Evolutionary conservation across 805 yeast species (phyloP), one percentile per base, ranked within the genome.

Genomic region (Torulaspora indica): DNA sequence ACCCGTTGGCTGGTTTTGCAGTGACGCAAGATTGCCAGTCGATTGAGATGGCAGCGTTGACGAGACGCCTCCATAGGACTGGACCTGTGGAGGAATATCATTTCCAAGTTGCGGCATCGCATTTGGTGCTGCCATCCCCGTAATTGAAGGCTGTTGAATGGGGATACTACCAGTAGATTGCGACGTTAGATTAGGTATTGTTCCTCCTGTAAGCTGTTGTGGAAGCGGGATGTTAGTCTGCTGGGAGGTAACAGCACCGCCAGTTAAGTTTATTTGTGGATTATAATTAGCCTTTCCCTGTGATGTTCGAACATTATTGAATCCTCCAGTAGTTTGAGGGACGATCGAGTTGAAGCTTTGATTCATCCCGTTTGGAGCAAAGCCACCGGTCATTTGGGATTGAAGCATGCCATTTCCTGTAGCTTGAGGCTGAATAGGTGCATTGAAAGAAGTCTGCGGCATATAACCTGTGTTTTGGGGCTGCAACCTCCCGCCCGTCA

Each of bases 1-100:
- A 5, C 90, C 87, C 3, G 93, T 84, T 49, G 77, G 77, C 60
- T 83, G 91, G 22, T 27, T 34, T 29, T 48, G 52, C 32, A 42
- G 39, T 17, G 47, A 40, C 5, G 44, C 25, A n/a, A 43, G 13
- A 22, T 74, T 73, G 1, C 78, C 78, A 6, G 77, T 72, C 43
- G 70, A 58, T 51, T 73, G 78, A 8, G 70, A 54, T 14, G 57
- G 55, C 45, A 30, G 10, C 9, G 33, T 22, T 9, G 38, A 9
- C 18, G 48, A 20, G n/a, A 39, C 58, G 20, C 37, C 42, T 1
- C 74, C 73, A 1, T 73, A 68, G 10, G 56, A 58, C 52, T 72
- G 78, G 3, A 72, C 63, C 43, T 67, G 73, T 3, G 35, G 15
- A 18, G 36, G 20, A 10, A 8, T 12, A 44, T 65, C 22, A 64